Evolutionary conservation across 805 yeast genomes (phyloP).

Genomic region (Kurtzmaniella cleridarum): DNA sequence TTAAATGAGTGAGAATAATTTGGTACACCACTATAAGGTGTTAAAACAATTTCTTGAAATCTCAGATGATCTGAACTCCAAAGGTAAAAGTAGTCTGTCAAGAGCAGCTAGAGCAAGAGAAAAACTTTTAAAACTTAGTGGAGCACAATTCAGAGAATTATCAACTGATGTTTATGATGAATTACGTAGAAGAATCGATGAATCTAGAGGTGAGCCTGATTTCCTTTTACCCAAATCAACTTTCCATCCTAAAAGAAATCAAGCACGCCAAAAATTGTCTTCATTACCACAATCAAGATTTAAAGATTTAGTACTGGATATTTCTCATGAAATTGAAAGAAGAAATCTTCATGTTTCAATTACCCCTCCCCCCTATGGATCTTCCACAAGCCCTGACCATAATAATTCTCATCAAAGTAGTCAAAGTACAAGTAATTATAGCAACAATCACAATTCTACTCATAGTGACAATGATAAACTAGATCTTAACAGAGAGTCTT

Average conservation of each 20-base stretch:
- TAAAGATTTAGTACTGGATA: slow-evolving; percentile 86
- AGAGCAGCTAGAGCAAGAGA: slow-evolving; percentile 80
- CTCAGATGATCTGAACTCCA: slow-evolving; percentile 40
- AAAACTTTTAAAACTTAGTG: slow-evolving; percentile 73
- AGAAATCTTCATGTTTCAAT: slow-evolving; percentile 47
- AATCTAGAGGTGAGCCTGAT: slow-evolving; percentile 53
- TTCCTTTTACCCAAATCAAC: slow-evolving; percentile 62
- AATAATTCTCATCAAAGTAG: background rate
- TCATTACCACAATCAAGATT: slow-evolving; percentile 77
- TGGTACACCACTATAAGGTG: slow-evolving; percentile 43
- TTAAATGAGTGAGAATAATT: slow-evolving; percentile 26
- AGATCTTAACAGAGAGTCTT: background rate
- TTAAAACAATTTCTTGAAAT: slow-evolving; percentile 47
- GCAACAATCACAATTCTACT: background rate
- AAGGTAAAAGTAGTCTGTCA: slow-evolving; percentile 39
- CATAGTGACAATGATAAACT: background rate
- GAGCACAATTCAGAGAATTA: slow-evolving; percentile 80
- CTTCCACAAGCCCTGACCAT: background rate
- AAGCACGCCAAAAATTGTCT: slow-evolving; percentile 88
- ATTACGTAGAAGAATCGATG: slow-evolving; percentile 68
- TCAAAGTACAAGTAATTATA: background rate
- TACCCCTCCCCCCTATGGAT: background rate
- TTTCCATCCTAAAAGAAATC: slow-evolving; percentile 91
- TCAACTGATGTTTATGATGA: slow-evolving; percentile 95
- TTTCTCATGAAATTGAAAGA: slow-evolving; percentile 79